Evolutionary conservation across 371 early-diverging fungal genomes (phyloP).

Genomic region (Funneliformis caledonium): DNA sequence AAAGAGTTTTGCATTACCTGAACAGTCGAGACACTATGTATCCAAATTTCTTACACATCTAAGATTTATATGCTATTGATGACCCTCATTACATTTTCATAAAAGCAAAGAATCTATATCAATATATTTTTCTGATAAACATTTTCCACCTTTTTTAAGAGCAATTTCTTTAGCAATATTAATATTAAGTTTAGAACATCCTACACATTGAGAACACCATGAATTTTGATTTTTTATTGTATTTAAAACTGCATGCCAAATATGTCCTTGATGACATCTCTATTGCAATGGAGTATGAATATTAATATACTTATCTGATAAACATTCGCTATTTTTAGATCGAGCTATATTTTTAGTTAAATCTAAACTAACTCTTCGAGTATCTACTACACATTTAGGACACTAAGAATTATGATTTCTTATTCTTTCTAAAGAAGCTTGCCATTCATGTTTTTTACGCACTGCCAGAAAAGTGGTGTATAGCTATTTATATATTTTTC

Average conservation of each 20-base stretch:
- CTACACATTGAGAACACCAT: slow-evolving; percentile 31
- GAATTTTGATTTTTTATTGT: slow-evolving; percentile 32
- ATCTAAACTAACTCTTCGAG: not conserved
- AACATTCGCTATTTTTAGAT: slow-evolving; percentile 18
- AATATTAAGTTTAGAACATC: slow-evolving; percentile 33
- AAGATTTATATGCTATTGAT: slow-evolving; percentile 1
- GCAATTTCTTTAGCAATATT: slow-evolving; percentile 35
- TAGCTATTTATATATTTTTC: slow-evolving; percentile 9
- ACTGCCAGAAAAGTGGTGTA: slow-evolving; percentile 14
- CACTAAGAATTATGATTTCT: slow-evolving; percentile 29
- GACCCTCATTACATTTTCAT: slow-evolving; percentile 2
- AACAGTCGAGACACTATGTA: slow-evolving; percentile 24
- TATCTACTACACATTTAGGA: slow-evolving; percentile 24
- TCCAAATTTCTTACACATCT: not conserved
- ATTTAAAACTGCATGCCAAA: slow-evolving; percentile 21
- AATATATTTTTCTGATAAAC: slow-evolving; percentile 33
- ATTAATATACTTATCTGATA: slow-evolving; percentile 29
- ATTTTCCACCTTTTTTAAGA: slow-evolving; percentile 16
- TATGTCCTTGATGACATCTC: slow-evolving; percentile 36
- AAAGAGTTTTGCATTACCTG: not conserved
- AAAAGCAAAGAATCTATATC: not conserved
- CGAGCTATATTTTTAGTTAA: slow-evolving; percentile 27
- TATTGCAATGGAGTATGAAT: slow-evolving; percentile 29
- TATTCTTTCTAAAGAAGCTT: slow-evolving; percentile 8
- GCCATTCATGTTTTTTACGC: slow-evolving; percentile 12